These are phyloP conservation scores for Cutaneotrichosporon daszewskae DNA, from an alignment of 1,284 basidiomycete genomes.

Conservation along the genomic window DNA sequence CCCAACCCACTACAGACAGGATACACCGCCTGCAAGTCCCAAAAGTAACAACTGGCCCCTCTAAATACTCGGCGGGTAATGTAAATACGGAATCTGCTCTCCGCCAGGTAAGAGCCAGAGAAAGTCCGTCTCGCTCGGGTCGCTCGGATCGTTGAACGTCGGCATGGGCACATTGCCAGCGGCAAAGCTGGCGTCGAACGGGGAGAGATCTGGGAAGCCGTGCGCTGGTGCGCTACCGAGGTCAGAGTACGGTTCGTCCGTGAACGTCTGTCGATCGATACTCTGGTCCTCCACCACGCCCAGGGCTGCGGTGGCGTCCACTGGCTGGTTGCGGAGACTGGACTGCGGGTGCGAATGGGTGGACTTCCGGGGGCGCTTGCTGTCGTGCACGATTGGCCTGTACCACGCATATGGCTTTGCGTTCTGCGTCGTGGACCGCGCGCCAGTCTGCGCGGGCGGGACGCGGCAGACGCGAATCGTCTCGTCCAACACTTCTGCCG, in stretches of 20 bases:
- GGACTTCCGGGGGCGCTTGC: too few relatives aligned
- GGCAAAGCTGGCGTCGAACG: conserved; percentile 1
- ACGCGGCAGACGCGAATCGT: conserved; percentile 15
- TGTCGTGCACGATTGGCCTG: conserved; percentile 7
- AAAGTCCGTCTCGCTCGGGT: conserved; percentile 1
- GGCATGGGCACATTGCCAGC: conserved; percentile 5
- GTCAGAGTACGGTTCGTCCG: too few relatives aligned
- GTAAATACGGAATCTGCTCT: conserved; percentile 6
- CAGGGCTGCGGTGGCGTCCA: background rate
- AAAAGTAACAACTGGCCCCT: too few relatives aligned
- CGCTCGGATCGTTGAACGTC: background rate
- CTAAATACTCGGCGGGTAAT: too few relatives aligned
- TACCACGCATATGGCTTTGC: conserved; percentile 11
- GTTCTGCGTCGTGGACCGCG: background rate
- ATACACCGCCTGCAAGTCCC: too few relatives aligned
- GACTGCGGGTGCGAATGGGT: background rate
- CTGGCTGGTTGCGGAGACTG: background rate
- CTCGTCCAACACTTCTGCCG: conserved; percentile 18
- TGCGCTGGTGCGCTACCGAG: too few relatives aligned
- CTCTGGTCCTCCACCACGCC: background rate
- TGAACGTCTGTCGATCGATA: background rate
- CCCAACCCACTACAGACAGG: too few relatives aligned
- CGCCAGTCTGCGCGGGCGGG: background rate
- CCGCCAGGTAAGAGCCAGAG: conserved; percentile 5
- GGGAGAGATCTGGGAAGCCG: conserved; percentile 4